Evolutionary conservation across 176 grass and related monocot species (phyloP), one percentile per base, ranked within the genome.

Genomic region (Cenchrus purpureus): DNA sequence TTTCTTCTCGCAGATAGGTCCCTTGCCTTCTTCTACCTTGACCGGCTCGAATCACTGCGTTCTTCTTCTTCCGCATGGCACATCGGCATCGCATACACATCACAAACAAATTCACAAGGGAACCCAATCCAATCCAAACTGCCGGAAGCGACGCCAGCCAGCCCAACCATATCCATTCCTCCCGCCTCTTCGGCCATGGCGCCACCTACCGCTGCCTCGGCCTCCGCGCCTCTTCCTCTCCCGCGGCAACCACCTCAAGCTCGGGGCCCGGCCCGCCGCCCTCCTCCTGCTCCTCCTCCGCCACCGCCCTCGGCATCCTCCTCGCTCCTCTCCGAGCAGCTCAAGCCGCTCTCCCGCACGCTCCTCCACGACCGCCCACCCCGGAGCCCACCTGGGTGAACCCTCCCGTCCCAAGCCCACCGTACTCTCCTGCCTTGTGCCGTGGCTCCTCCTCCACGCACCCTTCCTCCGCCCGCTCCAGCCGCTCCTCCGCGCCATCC

Each of bases 361-460:
- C 91, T 98, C 22, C 96, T 98, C 86, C 84, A 78, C 45, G 85
- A 51, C 42, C 57, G 49, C 83, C 77, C 83, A 72, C 34, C 32
- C 80, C 93, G 5, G 91, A 92, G 62, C 91, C 91, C 37, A 92
- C 85, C 55, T 94, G 91, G 96, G 87, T 95, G 25, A 98, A 95
- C 77, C 93, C 91, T 87, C 91, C 87, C 89, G 82, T 68, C 89
- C 96, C 79, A 90, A 77, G 86, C 96, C 91, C 57, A 85, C 75
- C 10, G 87, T 98, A 7, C 91, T 98, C 60, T 95, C 96, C 87
- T 95, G 16, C 60, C n/a, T n/a, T n/a, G n/a, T n/a, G 61, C 76
- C 89, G 80, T 79, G 87, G 83, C 81, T 75, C 77, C 13, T 46
- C 85, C 5, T 43, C 80, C 40, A 83, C 89, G 6, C 88, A 90